These are phyloP conservation scores for Apiospora pterosperma DNA, from an alignment of 2,329 filamentous ascomycete species.

Conservation along the genomic window DNA sequence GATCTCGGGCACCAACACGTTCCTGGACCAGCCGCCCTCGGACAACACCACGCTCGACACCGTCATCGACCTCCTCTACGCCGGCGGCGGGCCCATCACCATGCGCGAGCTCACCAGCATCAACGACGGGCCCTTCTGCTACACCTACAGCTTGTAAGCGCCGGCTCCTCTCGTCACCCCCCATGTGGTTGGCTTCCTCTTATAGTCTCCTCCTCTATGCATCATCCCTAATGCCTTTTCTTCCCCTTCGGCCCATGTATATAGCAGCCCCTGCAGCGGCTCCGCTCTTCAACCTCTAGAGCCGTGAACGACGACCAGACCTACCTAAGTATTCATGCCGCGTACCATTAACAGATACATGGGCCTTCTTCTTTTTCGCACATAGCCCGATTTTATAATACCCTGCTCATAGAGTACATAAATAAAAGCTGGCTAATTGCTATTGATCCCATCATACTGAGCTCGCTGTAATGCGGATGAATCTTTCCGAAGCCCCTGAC, in stretches of 20 bases:
- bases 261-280: neutral
- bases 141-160: constrained; percentile 15
- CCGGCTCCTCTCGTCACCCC: neutral
- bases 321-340: too few species aligned
- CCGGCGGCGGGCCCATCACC: constrained; percentile 16
- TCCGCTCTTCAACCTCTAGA: neutral
- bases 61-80: constrained; percentile 18
- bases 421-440: neutral
- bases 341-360: neutral
- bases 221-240: neutral
- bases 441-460: neutral
- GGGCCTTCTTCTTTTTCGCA: neutral
- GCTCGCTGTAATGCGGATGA: too few species aligned
- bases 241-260: neutral
- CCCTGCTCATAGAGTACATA: neutral
- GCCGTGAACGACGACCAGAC: neutral
- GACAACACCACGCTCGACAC: constrained; percentile 19
- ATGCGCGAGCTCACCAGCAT: constrained; percentile 25
- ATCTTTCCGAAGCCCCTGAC: too few species aligned
- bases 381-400: neutral
- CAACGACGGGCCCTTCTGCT: constrained; percentile 24
- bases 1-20: constrained; percentile 20
- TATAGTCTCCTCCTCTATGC: too few species aligned
- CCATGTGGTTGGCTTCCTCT: too few species aligned
- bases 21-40: constrained; percentile 19